These are phyloP conservation scores for Oryza glumipatula DNA, from an alignment of 176 grass and related monocot genomes.

Conservation along the genomic window DNA sequence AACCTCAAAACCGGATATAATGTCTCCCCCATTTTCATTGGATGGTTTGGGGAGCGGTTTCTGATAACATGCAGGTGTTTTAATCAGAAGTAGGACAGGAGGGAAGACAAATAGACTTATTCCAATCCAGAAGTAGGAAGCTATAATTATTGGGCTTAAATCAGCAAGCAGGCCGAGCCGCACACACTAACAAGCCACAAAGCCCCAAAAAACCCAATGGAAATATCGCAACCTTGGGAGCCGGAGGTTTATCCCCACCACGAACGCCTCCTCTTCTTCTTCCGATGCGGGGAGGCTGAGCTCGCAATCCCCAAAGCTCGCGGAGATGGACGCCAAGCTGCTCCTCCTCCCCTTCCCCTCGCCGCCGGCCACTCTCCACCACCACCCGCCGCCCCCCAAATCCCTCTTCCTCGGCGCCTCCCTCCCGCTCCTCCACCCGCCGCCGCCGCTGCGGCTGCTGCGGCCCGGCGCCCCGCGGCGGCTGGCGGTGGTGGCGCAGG, in stretches of 20 bases:
- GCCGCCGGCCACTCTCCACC: slow-evolving; percentile 6
- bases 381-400: slow-evolving; percentile 34
- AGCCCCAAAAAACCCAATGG: neutral
- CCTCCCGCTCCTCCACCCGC: slow-evolving; percentile 23
- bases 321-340: slow-evolving; percentile 69
- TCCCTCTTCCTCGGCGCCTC: slow-evolving; percentile 51
- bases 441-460: slow-evolving; percentile 31
- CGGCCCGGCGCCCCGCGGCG: slow-evolving; percentile 22
- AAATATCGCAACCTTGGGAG: slow-evolving; percentile 35
- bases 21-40: too few relatives aligned
- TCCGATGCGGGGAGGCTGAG: slow-evolving; percentile 38
- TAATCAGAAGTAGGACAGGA: too few relatives aligned
- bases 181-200: neutral
- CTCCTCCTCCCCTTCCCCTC: slow-evolving; percentile 59
- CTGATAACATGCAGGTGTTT: too few relatives aligned
- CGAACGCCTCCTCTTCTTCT: neutral
- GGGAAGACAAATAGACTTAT: too few relatives aligned
- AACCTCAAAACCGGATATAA: too few relatives aligned
- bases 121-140: too few relatives aligned
- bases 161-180: neutral
- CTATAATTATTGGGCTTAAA: neutral
- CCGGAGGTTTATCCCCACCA: slow-evolving; percentile 49
- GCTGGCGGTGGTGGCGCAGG: slow-evolving; percentile 51
- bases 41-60: too few relatives aligned
- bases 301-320: slow-evolving; percentile 10